Percentiles rank a stretch among this genome's conserved stretches.
Conservation (phyloP, 2,329 filamentous ascomycete genomes). For the Verticillium dahliae region DNA sequence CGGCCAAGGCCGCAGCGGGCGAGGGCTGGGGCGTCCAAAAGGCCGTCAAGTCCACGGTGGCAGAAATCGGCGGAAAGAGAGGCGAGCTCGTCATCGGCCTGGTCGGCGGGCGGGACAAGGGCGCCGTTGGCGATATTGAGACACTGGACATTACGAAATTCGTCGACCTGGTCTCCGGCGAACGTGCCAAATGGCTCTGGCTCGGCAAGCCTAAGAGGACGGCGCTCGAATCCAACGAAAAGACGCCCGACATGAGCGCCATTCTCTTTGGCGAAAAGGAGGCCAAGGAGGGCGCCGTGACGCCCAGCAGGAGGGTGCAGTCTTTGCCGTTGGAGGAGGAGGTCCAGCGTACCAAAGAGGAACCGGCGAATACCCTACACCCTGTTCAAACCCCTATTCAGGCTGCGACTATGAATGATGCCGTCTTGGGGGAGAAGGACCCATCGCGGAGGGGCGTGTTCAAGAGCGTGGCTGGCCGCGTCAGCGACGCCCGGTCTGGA, state of each 20-base stretch:
- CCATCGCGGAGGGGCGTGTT: constrained; percentile 61
- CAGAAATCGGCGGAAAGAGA: constrained; percentile 86
- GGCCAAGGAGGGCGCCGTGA: constrained; percentile 24
- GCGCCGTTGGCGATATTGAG: constrained; percentile 85
- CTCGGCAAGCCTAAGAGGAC: constrained; percentile 76
- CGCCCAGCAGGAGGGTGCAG: constrained; percentile 42
- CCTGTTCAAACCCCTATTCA: constrained; percentile 37
- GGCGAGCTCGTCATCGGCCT: constrained; percentile 96
- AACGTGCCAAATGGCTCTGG: constrained; percentile 91
- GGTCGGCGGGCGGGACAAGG: constrained; percentile 79
- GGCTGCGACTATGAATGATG: constrained; percentile 36
- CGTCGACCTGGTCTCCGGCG: constrained; percentile 68
- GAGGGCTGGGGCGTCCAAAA: constrained; percentile 90
- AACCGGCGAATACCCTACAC: constrained; percentile 32
- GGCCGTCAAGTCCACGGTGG: constrained; percentile 91
- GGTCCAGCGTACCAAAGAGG: constrained; percentile 36
- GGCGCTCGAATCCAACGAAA: constrained; percentile 36
- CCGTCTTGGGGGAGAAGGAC: constrained; percentile 43
- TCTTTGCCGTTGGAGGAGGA: constrained; percentile 47
- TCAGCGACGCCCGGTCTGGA: constrained; percentile 75
- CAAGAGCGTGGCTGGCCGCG: constrained; percentile 72
- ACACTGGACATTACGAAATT: constrained; percentile 85
- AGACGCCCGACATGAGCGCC: constrained; percentile 36
- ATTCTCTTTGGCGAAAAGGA: constrained; percentile 48
- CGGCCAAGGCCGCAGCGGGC: constrained; percentile 81